Evolutionary conservation across 306 rosid genomes (phyloP).

Genomic region (Echinosophora koreensis): DNA sequence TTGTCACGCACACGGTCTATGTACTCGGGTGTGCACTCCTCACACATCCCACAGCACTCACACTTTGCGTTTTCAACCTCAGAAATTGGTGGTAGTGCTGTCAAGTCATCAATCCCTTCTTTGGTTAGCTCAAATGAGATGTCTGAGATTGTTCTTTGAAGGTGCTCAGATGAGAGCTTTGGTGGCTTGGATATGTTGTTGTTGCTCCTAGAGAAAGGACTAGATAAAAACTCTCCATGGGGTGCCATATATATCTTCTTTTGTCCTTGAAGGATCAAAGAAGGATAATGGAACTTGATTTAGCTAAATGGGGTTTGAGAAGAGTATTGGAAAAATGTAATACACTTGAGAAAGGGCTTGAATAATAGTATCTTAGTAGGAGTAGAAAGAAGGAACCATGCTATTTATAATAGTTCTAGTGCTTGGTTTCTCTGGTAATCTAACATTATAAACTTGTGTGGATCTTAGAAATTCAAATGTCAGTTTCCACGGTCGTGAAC

Average conservation of each 20-base stretch:
- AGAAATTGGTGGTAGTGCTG: slow-evolving; percentile 63
- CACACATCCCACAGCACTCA: slow-evolving; percentile 95
- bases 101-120: slow-evolving; percentile 50
- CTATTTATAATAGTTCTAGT: slow-evolving; percentile 61
- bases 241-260: slow-evolving; percentile 68
- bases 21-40: slow-evolving; percentile 94
- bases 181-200: slow-evolving; percentile 63
- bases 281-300: neutral
- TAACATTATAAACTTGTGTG: slow-evolving; percentile 51
- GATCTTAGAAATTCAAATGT: slow-evolving; percentile 57
- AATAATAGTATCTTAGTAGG: neutral
- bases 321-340: neutral
- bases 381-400: slow-evolving; percentile 25
- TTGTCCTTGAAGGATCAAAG: neutral
- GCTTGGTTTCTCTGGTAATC: neutral
- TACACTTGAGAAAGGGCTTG: slow-evolving; percentile 4
- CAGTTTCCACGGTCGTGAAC: slow-evolving; percentile 64
- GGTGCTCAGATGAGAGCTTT: slow-evolving; percentile 61
- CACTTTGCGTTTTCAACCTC: slow-evolving; percentile 88
- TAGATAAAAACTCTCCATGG: slow-evolving; percentile 66
- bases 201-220: slow-evolving; percentile 45
- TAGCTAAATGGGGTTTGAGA: slow-evolving; percentile 14
- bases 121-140: slow-evolving; percentile 72
- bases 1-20: slow-evolving; percentile 69
- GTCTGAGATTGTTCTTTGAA: slow-evolving; percentile 81